These are phyloP conservation scores for Kernera saxatilis DNA, from an alignment of 345 rosid genomes.

Conservation along the genomic window DNA sequence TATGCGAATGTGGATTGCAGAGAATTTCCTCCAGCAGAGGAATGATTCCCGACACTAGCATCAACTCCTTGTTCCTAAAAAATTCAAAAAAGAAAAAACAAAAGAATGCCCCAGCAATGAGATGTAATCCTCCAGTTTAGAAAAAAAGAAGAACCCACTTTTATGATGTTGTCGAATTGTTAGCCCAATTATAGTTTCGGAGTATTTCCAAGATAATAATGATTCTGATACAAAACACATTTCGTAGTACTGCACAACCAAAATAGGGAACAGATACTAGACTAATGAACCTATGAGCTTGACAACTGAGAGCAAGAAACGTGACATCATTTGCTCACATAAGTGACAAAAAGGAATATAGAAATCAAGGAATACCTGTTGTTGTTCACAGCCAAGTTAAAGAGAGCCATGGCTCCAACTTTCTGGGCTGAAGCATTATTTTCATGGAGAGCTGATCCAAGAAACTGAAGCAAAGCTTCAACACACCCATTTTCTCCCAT, in stretches of 20 bases:
- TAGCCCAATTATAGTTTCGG: background rate
- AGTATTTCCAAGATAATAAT: background rate
- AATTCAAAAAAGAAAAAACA: background rate
- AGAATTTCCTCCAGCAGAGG: slow-evolving; percentile 75
- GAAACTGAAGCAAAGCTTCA: slow-evolving; percentile 64
- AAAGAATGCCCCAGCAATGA: slow-evolving; percentile 1
- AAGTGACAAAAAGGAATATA: background rate
- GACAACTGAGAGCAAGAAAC: too few species aligned
- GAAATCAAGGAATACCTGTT: slow-evolving; percentile 52
- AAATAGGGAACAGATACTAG: background rate
- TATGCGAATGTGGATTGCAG: slow-evolving; percentile 43
- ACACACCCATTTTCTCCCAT: slow-evolving; percentile 89
- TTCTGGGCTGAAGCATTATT: slow-evolving; percentile 53
- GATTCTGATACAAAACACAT: background rate
- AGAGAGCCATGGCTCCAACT: slow-evolving; percentile 92
- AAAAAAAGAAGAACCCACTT: background rate
- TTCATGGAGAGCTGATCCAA: slow-evolving; percentile 48
- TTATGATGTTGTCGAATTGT: background rate
- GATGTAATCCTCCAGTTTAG: background rate
- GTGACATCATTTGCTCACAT: too few species aligned
- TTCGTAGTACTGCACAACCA: background rate
- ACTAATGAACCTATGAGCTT: background rate
- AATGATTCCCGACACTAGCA: slow-evolving; percentile 65
- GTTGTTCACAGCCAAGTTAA: slow-evolving; percentile 88
- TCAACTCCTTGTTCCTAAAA: slow-evolving; percentile 84